Percentiles rank a stretch among this genome's conserved stretches.
Conservation (phyloP, 192 early-diverging fungal genomes). For the Oehlia diaphana region DNA sequence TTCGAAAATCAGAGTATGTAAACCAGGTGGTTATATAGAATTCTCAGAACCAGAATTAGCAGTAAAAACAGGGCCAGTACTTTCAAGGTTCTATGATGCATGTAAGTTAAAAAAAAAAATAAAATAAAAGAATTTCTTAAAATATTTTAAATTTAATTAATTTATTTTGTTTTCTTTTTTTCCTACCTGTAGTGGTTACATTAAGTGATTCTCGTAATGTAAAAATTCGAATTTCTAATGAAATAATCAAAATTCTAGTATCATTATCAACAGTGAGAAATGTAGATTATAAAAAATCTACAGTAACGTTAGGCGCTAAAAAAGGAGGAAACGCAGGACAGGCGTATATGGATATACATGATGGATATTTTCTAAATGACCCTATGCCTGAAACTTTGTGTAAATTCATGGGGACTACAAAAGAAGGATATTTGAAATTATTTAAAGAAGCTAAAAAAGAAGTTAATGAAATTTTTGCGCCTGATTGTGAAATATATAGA, state of each 20-base stretch:
- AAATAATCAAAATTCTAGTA: not conserved
- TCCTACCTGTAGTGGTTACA: not conserved
- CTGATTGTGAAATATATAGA: not conserved
- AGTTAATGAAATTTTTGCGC: not conserved
- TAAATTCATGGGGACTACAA: not conserved
- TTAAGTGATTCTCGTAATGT: not conserved
- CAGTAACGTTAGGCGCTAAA: not conserved
- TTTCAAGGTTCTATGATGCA: not conserved
- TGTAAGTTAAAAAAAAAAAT: not conserved
- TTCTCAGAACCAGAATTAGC: not conserved
- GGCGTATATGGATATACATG: not conserved
- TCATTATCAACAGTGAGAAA: not conserved
- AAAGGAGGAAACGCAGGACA: not conserved
- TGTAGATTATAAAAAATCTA: not conserved
- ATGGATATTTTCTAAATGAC: not conserved
- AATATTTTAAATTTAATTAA: no score
- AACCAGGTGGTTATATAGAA: not conserved
- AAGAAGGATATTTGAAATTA: not conserved
- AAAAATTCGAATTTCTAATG: not conserved
- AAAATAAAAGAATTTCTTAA: not conserved
- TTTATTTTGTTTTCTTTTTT: no score
- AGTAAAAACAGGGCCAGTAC: not conserved
- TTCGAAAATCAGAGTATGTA: not conserved
- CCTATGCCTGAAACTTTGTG: not conserved
- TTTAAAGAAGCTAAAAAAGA: not conserved